Evolutionary conservation across 148 eudicot genomes (phyloP).

Genomic region (Bassia scoparia): DNA sequence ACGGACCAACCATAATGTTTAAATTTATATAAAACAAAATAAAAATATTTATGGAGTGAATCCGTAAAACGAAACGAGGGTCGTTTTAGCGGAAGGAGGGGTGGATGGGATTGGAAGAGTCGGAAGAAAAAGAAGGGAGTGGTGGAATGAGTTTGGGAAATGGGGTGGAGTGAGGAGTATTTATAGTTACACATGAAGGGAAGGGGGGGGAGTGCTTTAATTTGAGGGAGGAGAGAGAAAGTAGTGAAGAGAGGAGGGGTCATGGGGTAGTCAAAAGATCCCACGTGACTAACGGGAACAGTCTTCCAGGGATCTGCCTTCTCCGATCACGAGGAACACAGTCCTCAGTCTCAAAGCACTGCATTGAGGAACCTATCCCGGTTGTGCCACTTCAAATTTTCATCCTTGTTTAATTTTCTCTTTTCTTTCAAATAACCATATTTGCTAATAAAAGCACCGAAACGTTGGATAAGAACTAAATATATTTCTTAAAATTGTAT

Average conservation of each 20-base stretch:
- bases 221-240: background rate
- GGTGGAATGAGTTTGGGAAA: background rate
- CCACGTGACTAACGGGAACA: slow-evolving; percentile 85
- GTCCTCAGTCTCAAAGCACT: slow-evolving; percentile 8
- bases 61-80: no score
- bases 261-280: slow-evolving; percentile 49
- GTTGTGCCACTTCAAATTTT: background rate
- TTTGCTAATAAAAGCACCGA: no score
- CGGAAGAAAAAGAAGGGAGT: background rate
- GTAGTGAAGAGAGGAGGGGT: background rate
- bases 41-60: no score
- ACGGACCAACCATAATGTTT: slow-evolving; percentile 52
- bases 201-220: background rate
- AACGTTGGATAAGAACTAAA: no score
- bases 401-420: background rate
- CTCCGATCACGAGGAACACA: slow-evolving; percentile 89
- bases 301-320: slow-evolving; percentile 91
- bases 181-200: slow-evolving; percentile 15
- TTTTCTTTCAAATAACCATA: no score
- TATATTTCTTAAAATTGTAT: no score
- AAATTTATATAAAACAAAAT: no score
- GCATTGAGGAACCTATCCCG: background rate
- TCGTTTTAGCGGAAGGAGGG: no score
- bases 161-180: slow-evolving; percentile 18
- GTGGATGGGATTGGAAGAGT: no score